These are phyloP conservation scores for Sporothrix protearum DNA, from an alignment of 2,329 filamentous ascomycete genomes.

Conservation along the genomic window DNA sequence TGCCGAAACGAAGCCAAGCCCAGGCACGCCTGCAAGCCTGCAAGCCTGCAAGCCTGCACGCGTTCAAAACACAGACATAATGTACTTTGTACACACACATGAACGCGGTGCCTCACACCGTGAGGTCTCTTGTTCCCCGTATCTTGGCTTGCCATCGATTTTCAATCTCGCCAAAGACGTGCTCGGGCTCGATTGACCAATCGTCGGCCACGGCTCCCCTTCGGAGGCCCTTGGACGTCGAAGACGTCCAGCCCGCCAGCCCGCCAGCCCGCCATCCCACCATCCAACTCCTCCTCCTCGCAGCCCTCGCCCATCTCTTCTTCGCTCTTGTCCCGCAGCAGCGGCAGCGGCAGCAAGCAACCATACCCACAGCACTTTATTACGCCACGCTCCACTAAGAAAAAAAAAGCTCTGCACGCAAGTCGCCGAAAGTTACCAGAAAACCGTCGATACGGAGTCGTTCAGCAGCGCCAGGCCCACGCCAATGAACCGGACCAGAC, in stretches of 20 bases:
- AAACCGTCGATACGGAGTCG: neutral
- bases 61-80: neutral
- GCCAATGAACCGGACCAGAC: slow-evolving; percentile 4
- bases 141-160: neutral
- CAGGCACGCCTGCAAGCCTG: neutral
- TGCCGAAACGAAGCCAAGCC: neutral
- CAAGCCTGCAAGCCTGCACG: neutral
- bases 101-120: neutral
- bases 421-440: neutral
- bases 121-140: neutral
- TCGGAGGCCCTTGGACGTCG: neutral
- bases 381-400: neutral
- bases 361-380: neutral
- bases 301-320: neutral
- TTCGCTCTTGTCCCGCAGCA: neutral
- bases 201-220: neutral
- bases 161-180: slow-evolving; percentile 10
- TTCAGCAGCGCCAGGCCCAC: slow-evolving; percentile 14
- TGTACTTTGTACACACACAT: neutral
- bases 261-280: neutral
- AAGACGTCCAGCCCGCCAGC: neutral
- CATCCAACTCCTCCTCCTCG: neutral
- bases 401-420: neutral
- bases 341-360: neutral
- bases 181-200: slow-evolving; percentile 13